Evolutionary conservation across 192 early-diverging fungal species (phyloP).

Genomic region (Cladochytrium replicatum): DNA sequence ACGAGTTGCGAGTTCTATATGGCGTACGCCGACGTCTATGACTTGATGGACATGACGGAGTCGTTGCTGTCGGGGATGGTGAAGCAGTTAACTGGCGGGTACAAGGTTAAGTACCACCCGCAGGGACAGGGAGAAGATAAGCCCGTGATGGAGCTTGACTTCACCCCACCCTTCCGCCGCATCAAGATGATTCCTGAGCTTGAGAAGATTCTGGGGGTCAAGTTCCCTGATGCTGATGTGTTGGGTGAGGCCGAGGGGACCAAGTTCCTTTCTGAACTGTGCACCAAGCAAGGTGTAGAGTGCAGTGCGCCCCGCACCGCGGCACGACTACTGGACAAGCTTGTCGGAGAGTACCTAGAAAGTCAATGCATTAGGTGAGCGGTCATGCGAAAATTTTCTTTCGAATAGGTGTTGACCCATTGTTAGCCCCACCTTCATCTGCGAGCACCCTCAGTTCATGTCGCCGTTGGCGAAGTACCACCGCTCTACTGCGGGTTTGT

Average conservation of each 20-base stretch:
- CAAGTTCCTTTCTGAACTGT: constrained; percentile 21
- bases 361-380: constrained; percentile 59
- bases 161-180: constrained; percentile 11
- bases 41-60: constrained; percentile 60
- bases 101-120: constrained; percentile 14
- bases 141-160: constrained; percentile 7
- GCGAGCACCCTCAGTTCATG: constrained; percentile 66
- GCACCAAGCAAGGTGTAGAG: constrained; percentile 22
- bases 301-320: constrained; percentile 46
- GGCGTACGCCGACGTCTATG: constrained; percentile 63
- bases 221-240: background rate
- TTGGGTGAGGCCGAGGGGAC: background rate
- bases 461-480: constrained; percentile 70
- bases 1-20: constrained; percentile 85
- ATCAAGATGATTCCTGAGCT: constrained; percentile 20
- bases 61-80: constrained; percentile 46
- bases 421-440: constrained; percentile 81
- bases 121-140: background rate
- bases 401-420: too few relatives aligned
- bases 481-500: constrained; percentile 11
- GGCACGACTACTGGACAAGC: constrained; percentile 58
- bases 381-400: too few relatives aligned
- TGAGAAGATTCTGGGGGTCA: constrained; percentile 7
- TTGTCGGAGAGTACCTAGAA: constrained; percentile 67
- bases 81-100: background rate